These are phyloP conservation scores for Macrophomina phaseolina DNA, from an alignment of 2,329 filamentous ascomycete species.

Conservation along the genomic window DNA sequence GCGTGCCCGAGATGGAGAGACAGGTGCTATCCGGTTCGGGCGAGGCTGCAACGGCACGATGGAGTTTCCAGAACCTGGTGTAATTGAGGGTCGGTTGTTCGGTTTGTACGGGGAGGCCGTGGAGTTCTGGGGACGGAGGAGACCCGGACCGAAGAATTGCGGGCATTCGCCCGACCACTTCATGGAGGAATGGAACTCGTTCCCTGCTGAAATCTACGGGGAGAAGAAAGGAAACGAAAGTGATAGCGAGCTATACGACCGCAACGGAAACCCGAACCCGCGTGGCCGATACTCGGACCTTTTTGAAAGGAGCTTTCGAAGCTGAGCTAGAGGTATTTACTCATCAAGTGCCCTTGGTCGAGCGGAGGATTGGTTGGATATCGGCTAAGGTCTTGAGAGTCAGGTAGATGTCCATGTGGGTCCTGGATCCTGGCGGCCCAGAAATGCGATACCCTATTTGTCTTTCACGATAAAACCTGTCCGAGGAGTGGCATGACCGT, in stretches of 20 bases:
- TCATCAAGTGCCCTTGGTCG: neutral
- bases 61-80: constrained; percentile 33
- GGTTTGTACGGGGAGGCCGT: constrained; percentile 37
- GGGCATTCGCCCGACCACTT: constrained; percentile 34
- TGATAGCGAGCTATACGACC: constrained; percentile 1
- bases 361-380: neutral
- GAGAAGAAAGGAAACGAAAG: neutral
- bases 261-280: neutral
- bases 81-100: constrained; percentile 34
- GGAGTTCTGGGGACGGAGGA: constrained; percentile 37
- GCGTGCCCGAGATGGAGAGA: constrained; percentile 40
- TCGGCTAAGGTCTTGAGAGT: constrained; percentile 18
- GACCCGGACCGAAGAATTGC: constrained; percentile 32
- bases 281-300: neutral
- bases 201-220: constrained; percentile 6
- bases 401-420: neutral
- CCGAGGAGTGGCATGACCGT: neutral
- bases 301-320: neutral
- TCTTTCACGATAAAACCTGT: neutral
- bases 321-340: neutral
- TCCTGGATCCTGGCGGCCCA: neutral
- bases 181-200: constrained; percentile 34
- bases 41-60: constrained; percentile 43
- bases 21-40: constrained; percentile 37
- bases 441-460: neutral